A percentile compares a stretch with the other conserved stretches of the same genome.
Conservation (phyloP, 116 monocot genomes). For the Cymodocea nodosa region DNA sequence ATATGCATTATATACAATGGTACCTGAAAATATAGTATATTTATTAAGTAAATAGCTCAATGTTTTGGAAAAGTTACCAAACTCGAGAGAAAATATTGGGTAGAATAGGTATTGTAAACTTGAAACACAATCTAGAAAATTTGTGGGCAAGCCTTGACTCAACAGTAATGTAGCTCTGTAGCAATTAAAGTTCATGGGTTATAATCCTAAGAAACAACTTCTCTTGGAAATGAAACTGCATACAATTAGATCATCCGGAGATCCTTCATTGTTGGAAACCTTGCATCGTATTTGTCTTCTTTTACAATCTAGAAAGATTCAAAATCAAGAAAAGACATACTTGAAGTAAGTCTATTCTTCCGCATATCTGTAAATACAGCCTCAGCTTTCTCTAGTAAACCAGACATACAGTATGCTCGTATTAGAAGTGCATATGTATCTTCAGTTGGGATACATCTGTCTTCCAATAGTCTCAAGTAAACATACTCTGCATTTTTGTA, state of each 20-base stretch:
- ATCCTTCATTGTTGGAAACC: too few species aligned
- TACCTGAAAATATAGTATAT: constrained; percentile 28
- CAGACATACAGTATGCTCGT: constrained; percentile 44
- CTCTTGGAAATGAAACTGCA: too few species aligned
- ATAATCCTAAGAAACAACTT: too few species aligned
- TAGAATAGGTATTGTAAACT: neutral
- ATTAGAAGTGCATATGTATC: constrained; percentile 83
- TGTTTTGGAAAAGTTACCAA: neutral
- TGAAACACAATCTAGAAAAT: neutral
- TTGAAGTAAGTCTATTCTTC: constrained; percentile 43
- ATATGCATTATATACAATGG: constrained; percentile 72
- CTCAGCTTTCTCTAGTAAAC: constrained; percentile 64
- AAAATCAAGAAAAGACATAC: constrained; percentile 20
- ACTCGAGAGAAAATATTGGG: neutral
- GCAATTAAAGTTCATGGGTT: too few species aligned
- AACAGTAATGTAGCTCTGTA: too few species aligned
- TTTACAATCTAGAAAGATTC: neutral
- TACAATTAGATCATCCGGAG: too few species aligned
- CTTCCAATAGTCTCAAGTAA: constrained; percentile 59
- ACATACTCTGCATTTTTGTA: constrained; percentile 52
- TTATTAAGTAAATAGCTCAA: too few species aligned
- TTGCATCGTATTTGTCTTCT: too few species aligned
- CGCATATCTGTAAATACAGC: constrained; percentile 69
- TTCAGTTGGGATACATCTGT: constrained; percentile 81
- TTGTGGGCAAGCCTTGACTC: too few species aligned